phyloP scores from a whole-genome alignment of 495 filamentous ascomycete genomes.

The Immersiella caudata region DNA sequence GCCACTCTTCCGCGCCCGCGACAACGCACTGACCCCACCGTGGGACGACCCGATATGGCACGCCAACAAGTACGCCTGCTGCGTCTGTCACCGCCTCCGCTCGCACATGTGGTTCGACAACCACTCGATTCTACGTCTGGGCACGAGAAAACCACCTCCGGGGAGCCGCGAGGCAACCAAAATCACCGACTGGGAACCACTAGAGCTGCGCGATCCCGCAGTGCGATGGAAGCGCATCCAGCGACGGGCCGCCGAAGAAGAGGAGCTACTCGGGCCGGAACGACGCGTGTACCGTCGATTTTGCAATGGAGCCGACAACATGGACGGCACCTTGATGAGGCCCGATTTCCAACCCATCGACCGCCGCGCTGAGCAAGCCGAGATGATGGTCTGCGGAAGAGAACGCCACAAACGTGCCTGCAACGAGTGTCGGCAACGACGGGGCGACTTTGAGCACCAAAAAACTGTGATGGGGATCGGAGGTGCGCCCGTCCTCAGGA shows the following conservation, averaged over 20 bases:
- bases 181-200: constrained; percentile 28
- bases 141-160: constrained; percentile 28
- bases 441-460: constrained; percentile 10
- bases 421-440: constrained; percentile 10
- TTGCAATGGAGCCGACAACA: not conserved
- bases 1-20: constrained; percentile 17
- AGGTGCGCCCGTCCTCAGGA: constrained; percentile 2
- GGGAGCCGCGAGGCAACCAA: constrained; percentile 25
- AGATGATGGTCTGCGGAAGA: constrained; percentile 15
- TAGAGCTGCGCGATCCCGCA: not conserved
- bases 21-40: constrained; percentile 17
- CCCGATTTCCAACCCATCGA: not conserved
- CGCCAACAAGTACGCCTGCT: constrained; percentile 32
- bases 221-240: constrained; percentile 9
- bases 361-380: not conserved
- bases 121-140: constrained; percentile 25
- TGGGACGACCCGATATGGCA: constrained; percentile 18
- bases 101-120: constrained; percentile 32
- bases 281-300: not conserved
- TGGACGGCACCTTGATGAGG: not conserved
- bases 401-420: constrained; percentile 25
- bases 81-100: constrained; percentile 31
- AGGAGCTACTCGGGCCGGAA: not conserved
- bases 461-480: not conserved
- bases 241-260: not conserved